Evolutionary conservation across 768 basidiomycete genomes (phyloP), one percentile per base, ranked within the genome.

Genomic region (Amylocystis lapponica): DNA sequence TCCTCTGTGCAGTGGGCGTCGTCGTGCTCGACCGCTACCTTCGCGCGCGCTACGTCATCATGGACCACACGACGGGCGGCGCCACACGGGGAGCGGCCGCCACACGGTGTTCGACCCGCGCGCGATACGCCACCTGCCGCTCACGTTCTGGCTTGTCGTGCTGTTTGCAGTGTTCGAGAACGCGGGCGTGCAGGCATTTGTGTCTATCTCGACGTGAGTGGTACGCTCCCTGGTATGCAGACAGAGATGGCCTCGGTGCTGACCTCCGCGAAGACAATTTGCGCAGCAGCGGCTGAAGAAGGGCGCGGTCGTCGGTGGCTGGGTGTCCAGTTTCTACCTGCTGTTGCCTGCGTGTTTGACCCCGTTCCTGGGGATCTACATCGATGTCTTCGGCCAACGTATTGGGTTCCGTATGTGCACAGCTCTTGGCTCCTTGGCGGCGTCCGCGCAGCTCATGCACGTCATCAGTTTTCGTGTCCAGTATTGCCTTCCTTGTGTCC

Each of bases 291-390:
- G 68, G 5, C 54, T 70, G 23, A 55, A 66, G 52, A 65, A 68
- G 51, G 67, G 67, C 34, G 68, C 68, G 20, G 63, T 70, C 41
- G 60, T 70, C 26, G 67, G 67, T n/a, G 67, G 68, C 44, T 70
- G 68, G 68, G 68, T 69, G 10, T 66, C 67, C 3, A 67, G 64
- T 47, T 66, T 70, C 56, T 70, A 69, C 52, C 52, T 70, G 30
- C 55, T 70, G 31, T 61, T 70, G 7, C 68, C 68, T 1, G 63
- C 63, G 6, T 61, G 61, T 36, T 46, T 69, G 45, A 69, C 67
- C 3, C 68, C 68, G 23, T 66, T 70, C 55, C 41, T 68, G 30
- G 67, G 68, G 21, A 57, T 69, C 39, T 67, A 66, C 50, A 64
- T 70, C 37, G 68, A 70, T 53, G 51, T 59, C 8, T 65, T 54